Conservation (phyloP, 768 basidiomycete genomes). For the Pleurotus citrinopileatus region DNA sequence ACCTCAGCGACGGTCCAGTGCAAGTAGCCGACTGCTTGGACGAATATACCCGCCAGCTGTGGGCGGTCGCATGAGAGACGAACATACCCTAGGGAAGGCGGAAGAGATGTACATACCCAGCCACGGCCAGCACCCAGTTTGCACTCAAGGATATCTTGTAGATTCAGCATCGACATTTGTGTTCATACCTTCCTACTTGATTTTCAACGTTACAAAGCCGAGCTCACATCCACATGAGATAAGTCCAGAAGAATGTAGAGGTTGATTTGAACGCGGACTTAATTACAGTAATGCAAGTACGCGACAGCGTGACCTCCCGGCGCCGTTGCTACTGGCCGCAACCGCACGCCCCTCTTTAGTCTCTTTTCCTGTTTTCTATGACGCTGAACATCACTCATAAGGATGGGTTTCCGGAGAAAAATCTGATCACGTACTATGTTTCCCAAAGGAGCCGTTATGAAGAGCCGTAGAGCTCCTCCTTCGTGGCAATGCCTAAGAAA, state of each 20-base stretch:
- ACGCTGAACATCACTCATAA: too few species aligned
- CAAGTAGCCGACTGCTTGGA: background rate
- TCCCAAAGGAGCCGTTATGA: conserved; percentile 21
- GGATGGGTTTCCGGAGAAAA: background rate
- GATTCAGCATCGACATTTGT: background rate
- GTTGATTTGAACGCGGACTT: background rate
- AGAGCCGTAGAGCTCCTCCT: conserved; percentile 44
- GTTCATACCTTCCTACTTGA: background rate
- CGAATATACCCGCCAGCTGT: background rate
- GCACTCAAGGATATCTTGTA: too few species aligned
- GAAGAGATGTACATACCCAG: too few species aligned
- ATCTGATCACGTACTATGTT: background rate
- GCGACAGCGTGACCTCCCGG: background rate
- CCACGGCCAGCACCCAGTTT: too few species aligned
- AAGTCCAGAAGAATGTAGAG: background rate
- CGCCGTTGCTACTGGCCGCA: background rate
- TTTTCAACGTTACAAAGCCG: too few species aligned
- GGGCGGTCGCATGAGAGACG: background rate
- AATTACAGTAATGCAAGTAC: background rate
- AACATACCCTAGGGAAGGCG: too few species aligned
- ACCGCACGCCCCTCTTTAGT: background rate
- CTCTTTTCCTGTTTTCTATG: background rate
- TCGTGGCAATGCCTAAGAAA: conserved; percentile 33
- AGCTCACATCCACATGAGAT: too few species aligned
- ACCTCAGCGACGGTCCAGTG: background rate